phyloP scores from a whole-genome alignment of 1,284 basidiomycete species.

The Cryptococcus sp. region DNA sequence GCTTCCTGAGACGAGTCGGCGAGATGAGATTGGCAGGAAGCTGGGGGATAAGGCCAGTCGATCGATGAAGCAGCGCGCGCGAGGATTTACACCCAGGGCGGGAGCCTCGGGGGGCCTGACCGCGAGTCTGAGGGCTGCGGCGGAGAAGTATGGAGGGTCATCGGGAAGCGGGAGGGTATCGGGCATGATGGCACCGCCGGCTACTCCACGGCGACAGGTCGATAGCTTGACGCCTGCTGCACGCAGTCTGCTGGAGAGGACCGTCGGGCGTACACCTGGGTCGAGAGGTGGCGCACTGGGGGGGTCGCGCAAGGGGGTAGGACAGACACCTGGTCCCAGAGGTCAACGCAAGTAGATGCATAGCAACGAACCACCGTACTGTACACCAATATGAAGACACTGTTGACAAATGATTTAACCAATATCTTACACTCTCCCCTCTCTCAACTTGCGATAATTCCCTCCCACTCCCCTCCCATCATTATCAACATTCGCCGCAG shows the following conservation, averaged over 20 bases:
- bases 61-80: constrained; percentile 46
- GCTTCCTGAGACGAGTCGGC: constrained; percentile 63
- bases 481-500: constrained; percentile 16
- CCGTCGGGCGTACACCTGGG: constrained; percentile 40
- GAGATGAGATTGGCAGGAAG: constrained; percentile 73
- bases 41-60: constrained; percentile 60
- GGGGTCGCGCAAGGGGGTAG: constrained; percentile 59
- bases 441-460: constrained; percentile 20
- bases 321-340: constrained; percentile 75
- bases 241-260: constrained; percentile 66
- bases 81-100: constrained; percentile 57
- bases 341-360: constrained; percentile 5
- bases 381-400: not conserved
- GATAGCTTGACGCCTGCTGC: constrained; percentile 79
- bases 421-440: constrained; percentile 22
- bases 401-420: not conserved
- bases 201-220: constrained; percentile 56
- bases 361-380: not conserved
- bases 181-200: constrained; percentile 65
- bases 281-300: constrained; percentile 51
- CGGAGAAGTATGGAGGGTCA: constrained; percentile 36
- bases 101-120: constrained; percentile 46
- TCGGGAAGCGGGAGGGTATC: constrained; percentile 17
- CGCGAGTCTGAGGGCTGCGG: constrained; percentile 37
- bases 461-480: constrained; percentile 19